Conservation (phyloP, 1,284 basidiomycete genomes). For the Irpex rosettiformis region DNA sequence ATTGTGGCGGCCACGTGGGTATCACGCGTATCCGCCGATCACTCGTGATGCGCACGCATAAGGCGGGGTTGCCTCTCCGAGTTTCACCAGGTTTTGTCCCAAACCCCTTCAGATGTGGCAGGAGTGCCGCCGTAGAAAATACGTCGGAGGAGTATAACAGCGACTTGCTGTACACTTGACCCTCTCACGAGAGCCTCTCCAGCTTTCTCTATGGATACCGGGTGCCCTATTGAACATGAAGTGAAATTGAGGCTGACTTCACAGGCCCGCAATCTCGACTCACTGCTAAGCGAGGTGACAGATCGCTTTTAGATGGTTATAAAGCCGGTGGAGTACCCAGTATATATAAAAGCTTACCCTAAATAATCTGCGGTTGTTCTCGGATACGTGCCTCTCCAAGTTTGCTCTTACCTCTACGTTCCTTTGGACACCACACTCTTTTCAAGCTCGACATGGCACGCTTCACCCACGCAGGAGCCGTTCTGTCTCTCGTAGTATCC, state of each 20-base stretch:
- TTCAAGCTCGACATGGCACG: neutral
- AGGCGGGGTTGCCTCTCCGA: neutral
- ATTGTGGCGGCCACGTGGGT: conserved; percentile 1
- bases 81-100: neutral
- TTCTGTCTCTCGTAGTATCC: neutral
- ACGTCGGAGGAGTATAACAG: neutral
- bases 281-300: neutral
- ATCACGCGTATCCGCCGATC: neutral
- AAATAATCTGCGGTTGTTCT: neutral
- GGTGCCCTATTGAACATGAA: too few species aligned
- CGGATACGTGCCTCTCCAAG: neutral
- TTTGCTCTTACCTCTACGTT: neutral
- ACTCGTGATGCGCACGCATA: neutral
- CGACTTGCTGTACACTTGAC: neutral
- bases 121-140: neutral
- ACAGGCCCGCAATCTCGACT: neutral
- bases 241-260: neutral
- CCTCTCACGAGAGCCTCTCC: too few species aligned
- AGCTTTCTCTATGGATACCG: too few species aligned
- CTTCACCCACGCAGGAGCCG: neutral
- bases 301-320: neutral
- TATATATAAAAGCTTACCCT: neutral
- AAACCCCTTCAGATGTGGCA: too few species aligned
- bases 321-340: neutral
- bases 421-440: neutral